phyloP scores from a whole-genome alignment of 768 basidiomycete genomes.

The Phaeotremella skinneri region DNA sequence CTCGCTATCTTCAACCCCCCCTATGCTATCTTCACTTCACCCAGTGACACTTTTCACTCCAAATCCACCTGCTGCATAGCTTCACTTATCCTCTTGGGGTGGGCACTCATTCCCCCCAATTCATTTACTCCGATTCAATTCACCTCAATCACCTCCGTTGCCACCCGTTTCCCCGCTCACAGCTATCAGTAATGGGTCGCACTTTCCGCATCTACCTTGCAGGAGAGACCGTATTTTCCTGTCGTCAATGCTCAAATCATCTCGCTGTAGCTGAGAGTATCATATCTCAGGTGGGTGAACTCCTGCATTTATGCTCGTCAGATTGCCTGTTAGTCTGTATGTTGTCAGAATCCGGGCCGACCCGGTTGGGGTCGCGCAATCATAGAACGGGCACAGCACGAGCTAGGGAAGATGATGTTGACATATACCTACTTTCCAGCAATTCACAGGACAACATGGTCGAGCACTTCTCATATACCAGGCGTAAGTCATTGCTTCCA shows the following conservation, averaged over 20 bases:
- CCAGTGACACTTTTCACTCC: too few species aligned
- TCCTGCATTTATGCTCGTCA: background rate
- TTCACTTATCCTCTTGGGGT: too few species aligned
- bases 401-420: conserved; percentile 12
- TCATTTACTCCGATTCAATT: too few species aligned
- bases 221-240: conserved; percentile 45
- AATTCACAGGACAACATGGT: conserved; percentile 95
- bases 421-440: conserved; percentile 56
- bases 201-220: conserved; percentile 47
- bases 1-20: too few species aligned
- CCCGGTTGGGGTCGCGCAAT: conserved; percentile 6
- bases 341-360: background rate
- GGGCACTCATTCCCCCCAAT: too few species aligned
- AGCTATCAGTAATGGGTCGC: conserved; percentile 32
- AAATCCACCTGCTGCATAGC: too few species aligned
- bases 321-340: background rate
- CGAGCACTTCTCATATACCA: conserved; percentile 89
- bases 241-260: conserved; percentile 48
- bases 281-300: conserved; percentile 35
- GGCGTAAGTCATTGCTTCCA: conserved; percentile 64
- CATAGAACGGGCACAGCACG: conserved; percentile 1
- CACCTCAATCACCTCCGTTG: too few species aligned
- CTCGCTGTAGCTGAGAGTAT: conserved; percentile 44
- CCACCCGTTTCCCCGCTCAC: background rate
- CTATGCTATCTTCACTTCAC: too few species aligned